phyloP scores from a whole-genome alignment of 768 basidiomycete genomes.

The Dioszegia hungarica region DNA sequence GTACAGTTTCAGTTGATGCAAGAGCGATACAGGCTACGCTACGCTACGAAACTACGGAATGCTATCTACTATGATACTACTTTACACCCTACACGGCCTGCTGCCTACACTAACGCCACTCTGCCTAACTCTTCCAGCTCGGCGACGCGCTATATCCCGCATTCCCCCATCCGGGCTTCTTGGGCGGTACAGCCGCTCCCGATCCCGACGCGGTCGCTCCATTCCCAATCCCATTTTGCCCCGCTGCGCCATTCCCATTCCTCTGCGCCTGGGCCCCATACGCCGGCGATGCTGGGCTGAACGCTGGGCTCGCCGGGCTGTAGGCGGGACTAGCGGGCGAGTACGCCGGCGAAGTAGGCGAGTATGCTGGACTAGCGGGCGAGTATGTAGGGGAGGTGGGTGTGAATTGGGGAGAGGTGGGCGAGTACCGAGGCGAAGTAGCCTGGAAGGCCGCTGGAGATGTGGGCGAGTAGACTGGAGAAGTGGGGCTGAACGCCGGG shows the following conservation, averaged over 20 bases:
- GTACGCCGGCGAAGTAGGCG: slow-evolving; percentile 84
- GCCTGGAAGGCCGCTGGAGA: slow-evolving; percentile 42
- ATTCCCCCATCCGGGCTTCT: slow-evolving; percentile 34
- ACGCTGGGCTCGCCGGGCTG: slow-evolving; percentile 86
- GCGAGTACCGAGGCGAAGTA: slow-evolving; percentile 50
- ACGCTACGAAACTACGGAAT: too few relatives aligned
- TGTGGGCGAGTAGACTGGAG: slow-evolving; percentile 37
- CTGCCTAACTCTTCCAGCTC: slow-evolving; percentile 27
- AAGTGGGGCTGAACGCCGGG: slow-evolving; percentile 70
- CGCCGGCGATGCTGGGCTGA: slow-evolving; percentile 27
- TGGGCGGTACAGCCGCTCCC: background rate
- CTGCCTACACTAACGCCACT: background rate
- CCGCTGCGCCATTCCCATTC: slow-evolving; percentile 6
- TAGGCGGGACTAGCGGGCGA: slow-evolving; percentile 89
- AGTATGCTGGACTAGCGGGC: slow-evolving; percentile 81
- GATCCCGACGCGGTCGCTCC: slow-evolving; percentile 3
- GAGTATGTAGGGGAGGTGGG: slow-evolving; percentile 87
- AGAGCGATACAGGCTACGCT: too few relatives aligned
- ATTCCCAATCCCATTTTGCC: background rate
- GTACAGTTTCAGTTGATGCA: too few relatives aligned
- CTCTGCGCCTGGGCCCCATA: slow-evolving; percentile 18
- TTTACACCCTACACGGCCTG: background rate
- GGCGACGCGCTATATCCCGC: slow-evolving; percentile 29
- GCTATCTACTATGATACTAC: background rate
- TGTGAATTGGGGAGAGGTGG: slow-evolving; percentile 2